These are phyloP conservation scores for Neopestalotiopsis sp. DNA, from an alignment of 2,329 filamentous ascomycete genomes.

Conservation along the genomic window DNA sequence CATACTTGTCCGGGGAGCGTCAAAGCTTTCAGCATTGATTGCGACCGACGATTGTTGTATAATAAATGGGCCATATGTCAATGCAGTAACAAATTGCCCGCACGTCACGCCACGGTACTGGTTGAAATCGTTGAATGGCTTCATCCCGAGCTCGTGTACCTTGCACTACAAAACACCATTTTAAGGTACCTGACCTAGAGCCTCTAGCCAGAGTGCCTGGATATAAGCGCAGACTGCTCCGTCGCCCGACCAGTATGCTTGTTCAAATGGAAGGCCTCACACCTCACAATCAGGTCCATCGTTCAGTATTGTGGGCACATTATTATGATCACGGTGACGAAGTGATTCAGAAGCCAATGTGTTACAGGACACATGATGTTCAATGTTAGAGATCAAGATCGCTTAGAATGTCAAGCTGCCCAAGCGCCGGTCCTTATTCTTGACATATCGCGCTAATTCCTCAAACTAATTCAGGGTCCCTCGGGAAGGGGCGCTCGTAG, in stretches of 20 bases:
- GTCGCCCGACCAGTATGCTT: too few relatives aligned
- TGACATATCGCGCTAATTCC: conserved; percentile 8
- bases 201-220: too few relatives aligned
- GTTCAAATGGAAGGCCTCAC: too few relatives aligned
- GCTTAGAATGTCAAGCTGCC: not conserved
- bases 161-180: not conserved
- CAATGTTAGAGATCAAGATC: not conserved
- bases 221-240: too few relatives aligned
- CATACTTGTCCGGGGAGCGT: not conserved
- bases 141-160: not conserved
- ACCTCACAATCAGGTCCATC: too few relatives aligned
- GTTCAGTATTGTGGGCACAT: too few relatives aligned
- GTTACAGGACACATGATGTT: not conserved
- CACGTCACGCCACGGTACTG: not conserved
- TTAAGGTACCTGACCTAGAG: too few relatives aligned
- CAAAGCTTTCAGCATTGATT: not conserved
- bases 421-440: conserved; percentile 7
- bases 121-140: not conserved
- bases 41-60: not conserved
- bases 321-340: too few relatives aligned
- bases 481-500: conserved; percentile 7
- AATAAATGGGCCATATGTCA: not conserved
- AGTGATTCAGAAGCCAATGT: not conserved
- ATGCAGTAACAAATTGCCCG: not conserved
- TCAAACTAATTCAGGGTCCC: conserved; percentile 8